Conservation (phyloP, 1,139 yeast genomes). For the Komagataea norvegica region DNA sequence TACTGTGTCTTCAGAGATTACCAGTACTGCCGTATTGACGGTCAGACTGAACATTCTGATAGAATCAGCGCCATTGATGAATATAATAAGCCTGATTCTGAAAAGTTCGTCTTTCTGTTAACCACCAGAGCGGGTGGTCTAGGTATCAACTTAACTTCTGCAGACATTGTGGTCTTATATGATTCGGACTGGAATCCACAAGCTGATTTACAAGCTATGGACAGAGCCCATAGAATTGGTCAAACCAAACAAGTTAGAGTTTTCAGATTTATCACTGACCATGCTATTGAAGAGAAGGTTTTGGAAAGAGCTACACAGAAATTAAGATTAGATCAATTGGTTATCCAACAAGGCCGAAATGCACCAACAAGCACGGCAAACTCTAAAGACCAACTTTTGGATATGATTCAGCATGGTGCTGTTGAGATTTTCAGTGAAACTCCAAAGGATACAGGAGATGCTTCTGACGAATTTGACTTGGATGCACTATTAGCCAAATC, state of each 20-base stretch:
- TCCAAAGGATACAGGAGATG: constrained; percentile 25
- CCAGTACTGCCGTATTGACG: constrained; percentile 74
- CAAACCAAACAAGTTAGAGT: constrained; percentile 80
- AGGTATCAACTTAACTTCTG: constrained; percentile 73
- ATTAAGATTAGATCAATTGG: constrained; percentile 71
- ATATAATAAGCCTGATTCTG: constrained; percentile 64
- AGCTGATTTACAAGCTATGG: constrained; percentile 86
- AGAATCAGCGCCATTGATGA: constrained; percentile 74
- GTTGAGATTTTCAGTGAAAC: constrained; percentile 48
- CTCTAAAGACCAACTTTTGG: constrained; percentile 63
- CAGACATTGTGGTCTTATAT: constrained; percentile 67
- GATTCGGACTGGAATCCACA: constrained; percentile 90
- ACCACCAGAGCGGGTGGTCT: constrained; percentile 88
- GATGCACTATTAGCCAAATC: constrained; percentile 58
- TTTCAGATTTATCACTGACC: constrained; percentile 70
- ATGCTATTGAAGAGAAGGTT: constrained; percentile 78
- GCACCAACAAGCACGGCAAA: constrained; percentile 16
- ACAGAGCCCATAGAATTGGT: constrained; percentile 83
- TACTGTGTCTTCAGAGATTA: constrained; percentile 65
- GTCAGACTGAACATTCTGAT: constrained; percentile 75
- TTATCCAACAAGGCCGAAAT: constrained; percentile 70
- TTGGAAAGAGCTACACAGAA: constrained; percentile 78
- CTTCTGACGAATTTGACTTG: constrained; percentile 53
- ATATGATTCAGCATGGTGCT: constrained; percentile 82
- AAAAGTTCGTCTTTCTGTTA: constrained; percentile 63